These are phyloP conservation scores for Hymenoscyphus infarciens DNA, from an alignment of 2,329 filamentous ascomycete species.

Conservation along the genomic window DNA sequence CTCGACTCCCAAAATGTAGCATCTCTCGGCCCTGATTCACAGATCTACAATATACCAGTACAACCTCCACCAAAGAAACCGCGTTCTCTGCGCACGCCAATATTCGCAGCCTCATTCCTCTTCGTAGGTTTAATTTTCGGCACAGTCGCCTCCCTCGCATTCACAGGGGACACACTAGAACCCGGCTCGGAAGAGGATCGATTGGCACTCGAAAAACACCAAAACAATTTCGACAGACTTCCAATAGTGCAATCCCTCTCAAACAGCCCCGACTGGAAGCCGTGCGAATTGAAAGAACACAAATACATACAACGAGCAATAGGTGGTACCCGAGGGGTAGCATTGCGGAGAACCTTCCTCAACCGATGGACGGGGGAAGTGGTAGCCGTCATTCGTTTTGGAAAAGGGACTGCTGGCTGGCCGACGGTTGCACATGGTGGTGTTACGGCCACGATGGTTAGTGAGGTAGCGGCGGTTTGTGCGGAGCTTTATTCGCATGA, in stretches of 20 bases:
- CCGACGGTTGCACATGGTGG: slow-evolving; percentile 71
- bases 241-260: slow-evolving; percentile 47
- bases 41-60: slow-evolving; percentile 20
- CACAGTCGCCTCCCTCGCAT: slow-evolving; percentile 38
- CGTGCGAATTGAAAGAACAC: slow-evolving; percentile 36
- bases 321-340: slow-evolving; percentile 41
- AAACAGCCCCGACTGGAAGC: slow-evolving; percentile 41
- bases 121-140: slow-evolving; percentile 41
- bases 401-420: slow-evolving; percentile 64
- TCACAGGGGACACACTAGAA: slow-evolving; percentile 44
- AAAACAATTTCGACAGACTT: slow-evolving; percentile 41
- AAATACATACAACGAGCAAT: slow-evolving; percentile 43
- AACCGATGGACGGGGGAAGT: slow-evolving; percentile 55
- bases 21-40: slow-evolving; percentile 27
- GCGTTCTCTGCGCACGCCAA: slow-evolving; percentile 31
- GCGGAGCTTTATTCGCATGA: slow-evolving; percentile 47
- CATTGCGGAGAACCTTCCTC: slow-evolving; percentile 61
- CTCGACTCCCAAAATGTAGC: slow-evolving; percentile 12
- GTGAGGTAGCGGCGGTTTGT: slow-evolving; percentile 64
- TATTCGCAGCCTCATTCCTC: slow-evolving; percentile 39
- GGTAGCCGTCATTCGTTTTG: slow-evolving; percentile 65
- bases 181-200: slow-evolving; percentile 25
- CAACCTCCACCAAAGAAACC: slow-evolving; percentile 23
- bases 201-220: slow-evolving; percentile 29
- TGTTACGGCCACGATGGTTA: slow-evolving; percentile 61